Evolutionary conservation across 2,329 filamentous ascomycete species (phyloP), one percentile per base, ranked within the genome.

Genomic region (Raffaelea albimanens): DNA sequence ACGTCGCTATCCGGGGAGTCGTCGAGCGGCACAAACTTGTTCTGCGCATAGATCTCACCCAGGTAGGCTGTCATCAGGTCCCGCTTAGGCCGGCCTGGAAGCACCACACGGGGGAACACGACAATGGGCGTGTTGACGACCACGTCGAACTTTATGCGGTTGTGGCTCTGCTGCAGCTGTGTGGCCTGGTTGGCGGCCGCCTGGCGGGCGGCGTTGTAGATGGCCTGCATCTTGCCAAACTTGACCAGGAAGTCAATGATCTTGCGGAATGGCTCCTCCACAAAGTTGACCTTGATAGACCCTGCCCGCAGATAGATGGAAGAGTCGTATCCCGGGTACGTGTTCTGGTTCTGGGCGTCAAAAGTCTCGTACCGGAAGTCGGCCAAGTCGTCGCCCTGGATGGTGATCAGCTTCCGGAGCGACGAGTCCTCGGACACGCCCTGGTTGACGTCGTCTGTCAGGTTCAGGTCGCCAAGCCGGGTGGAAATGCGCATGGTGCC

Each of bases 321-420:
- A 14, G 87, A 93, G 61, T 97, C 91, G 59, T 97, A 95, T 11
- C 93, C 94, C 5, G 93, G 94, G 58, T 97, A 97, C 11, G 79
- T 75, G 46, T 84, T 77, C 2, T 63, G 58, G 49, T 82, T 81
- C 20, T 76, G 75, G 0, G 83, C 64, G 61, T 97, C 89, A 57
- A 94, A 98, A 0, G 93, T 98, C 65, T 98, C 88, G 58, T 98
- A 99, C 47, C 87, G 85, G 70, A 99, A 97, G 62, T 98, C 93
- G 1, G 91, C 91, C 18, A 99, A 76, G 51, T 97, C 90, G 48
- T 97, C 83, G 11, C 94, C 94, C 63, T 98, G 86, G 25, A 98
- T 98, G 1, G 89, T 91, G 38, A 99, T 82, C 20, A 99, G 75
- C 55, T 91, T 83, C 36, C 93, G 83, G 21, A 97, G 73, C 40